Evolutionary conservation across 2,329 filamentous ascomycete genomes (phyloP).

Genomic region (Hypoxylon sp.): DNA sequence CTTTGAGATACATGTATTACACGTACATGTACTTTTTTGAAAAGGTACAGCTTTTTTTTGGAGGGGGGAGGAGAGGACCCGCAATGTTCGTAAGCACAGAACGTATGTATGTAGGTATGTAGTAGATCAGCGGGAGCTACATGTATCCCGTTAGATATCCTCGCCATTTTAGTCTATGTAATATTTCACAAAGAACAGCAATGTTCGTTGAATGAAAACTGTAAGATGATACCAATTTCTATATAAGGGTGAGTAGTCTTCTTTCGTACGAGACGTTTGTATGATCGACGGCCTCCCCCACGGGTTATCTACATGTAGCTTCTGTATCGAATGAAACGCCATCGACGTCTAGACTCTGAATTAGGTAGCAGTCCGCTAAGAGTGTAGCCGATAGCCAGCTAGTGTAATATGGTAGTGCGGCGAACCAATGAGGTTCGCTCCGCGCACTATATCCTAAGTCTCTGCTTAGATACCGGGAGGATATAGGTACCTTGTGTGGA

Average conservation of each 20-base stretch:
- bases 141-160: conserved; percentile 5
- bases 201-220: neutral
- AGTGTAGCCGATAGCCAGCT: conserved; percentile 32
- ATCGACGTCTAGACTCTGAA: conserved; percentile 33
- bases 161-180: conserved; percentile 11
- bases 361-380: conserved; percentile 36
- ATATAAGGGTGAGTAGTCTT: neutral
- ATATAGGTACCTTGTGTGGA: neutral
- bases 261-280: conserved; percentile 28
- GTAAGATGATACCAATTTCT: neutral
- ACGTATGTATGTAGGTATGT: conserved; percentile 7
- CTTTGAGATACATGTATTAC: neutral
- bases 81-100: conserved; percentile 31
- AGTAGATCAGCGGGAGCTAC: conserved; percentile 37
- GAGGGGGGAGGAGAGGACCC: conserved; percentile 2
- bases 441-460: conserved; percentile 15
- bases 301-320: conserved; percentile 25
- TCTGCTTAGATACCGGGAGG: conserved; percentile 7
- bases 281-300: conserved; percentile 45
- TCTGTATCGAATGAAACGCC: conserved; percentile 39
- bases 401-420: conserved; percentile 37
- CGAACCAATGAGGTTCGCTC: conserved; percentile 35
- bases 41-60: conserved; percentile 10
- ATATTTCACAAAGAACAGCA: neutral
- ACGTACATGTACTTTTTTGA: conserved; percentile 12